Conservation (phyloP, 2,329 filamentous ascomycete genomes). For the Fusarium sp. region DNA sequence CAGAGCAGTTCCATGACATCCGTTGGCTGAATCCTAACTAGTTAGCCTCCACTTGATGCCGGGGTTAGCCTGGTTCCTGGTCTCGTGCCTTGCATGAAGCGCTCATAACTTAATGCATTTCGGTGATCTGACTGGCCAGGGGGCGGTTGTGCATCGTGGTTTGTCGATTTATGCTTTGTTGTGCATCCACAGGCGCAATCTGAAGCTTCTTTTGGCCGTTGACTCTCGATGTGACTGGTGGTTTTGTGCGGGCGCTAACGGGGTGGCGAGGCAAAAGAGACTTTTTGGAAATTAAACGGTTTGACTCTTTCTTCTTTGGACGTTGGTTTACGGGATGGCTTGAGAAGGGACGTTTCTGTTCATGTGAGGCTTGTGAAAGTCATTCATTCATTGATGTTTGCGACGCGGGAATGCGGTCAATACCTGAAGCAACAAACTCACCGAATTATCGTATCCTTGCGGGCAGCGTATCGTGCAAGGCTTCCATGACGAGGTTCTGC, state of each 20-base stretch:
- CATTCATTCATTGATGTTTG: constrained; percentile 1
- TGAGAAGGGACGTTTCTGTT: not conserved
- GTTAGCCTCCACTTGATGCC: constrained; percentile 26
- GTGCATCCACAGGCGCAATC: constrained; percentile 15
- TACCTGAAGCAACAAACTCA: constrained; percentile 15
- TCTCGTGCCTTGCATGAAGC: constrained; percentile 44
- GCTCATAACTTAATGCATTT: constrained; percentile 37
- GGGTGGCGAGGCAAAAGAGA: constrained; percentile 34
- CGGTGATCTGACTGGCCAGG: constrained; percentile 32
- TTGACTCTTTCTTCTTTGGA: constrained; percentile 21
- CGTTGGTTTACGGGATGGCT: constrained; percentile 8
- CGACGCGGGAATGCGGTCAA: constrained; percentile 16
- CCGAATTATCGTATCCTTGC: constrained; percentile 3
- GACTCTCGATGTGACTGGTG: constrained; percentile 32
- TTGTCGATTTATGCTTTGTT: constrained; percentile 33
- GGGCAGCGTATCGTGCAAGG: constrained; percentile 6
- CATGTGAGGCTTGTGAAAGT: constrained; percentile 6
- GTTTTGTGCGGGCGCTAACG: constrained; percentile 38
- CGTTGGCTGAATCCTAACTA: constrained; percentile 26
- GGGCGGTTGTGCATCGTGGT: constrained; percentile 33
- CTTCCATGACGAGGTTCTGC: constrained; percentile 37
- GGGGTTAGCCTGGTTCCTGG: constrained; percentile 26
- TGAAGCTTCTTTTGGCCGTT: constrained; percentile 13
- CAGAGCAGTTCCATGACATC: constrained; percentile 28
- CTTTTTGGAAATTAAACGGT: constrained; percentile 45